Conservation (phyloP, 768 basidiomycete species). For the Lentinula detonsa region DNA sequence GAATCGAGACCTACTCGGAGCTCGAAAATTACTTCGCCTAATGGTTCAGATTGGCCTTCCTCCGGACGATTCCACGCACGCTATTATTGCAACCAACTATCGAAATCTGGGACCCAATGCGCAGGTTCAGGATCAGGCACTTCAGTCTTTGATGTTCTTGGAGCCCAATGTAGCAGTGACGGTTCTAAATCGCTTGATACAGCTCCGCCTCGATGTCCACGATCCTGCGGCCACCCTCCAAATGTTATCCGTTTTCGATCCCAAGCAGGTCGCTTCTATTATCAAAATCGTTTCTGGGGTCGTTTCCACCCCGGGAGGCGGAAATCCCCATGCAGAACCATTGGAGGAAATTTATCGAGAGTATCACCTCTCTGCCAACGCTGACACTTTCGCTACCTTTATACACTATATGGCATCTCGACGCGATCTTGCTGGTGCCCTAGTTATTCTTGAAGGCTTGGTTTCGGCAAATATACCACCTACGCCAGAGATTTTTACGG, state of each 20-base stretch:
- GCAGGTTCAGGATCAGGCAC: slow-evolving; percentile 45
- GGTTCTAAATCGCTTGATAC: slow-evolving; percentile 67
- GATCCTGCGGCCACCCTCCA: slow-evolving; percentile 42
- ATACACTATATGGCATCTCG: slow-evolving; percentile 47
- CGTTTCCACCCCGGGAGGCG: slow-evolving; percentile 24
- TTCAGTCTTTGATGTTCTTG: slow-evolving; percentile 39
- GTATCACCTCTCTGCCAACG: slow-evolving; percentile 35
- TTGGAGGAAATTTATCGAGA: not conserved
- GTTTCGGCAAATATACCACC: slow-evolving; percentile 31
- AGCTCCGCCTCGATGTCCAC: slow-evolving; percentile 48
- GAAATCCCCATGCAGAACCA: slow-evolving; percentile 9
- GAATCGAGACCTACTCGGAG: slow-evolving; percentile 56
- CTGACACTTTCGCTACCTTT: slow-evolving; percentile 56
- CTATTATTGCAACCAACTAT: slow-evolving; percentile 52
- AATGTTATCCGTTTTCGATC: slow-evolving; percentile 44
- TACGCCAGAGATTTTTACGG: slow-evolving; percentile 40
- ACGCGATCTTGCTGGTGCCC: slow-evolving; percentile 37
- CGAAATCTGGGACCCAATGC: slow-evolving; percentile 53
- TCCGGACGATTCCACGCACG: slow-evolving; percentile 52
- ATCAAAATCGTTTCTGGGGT: slow-evolving; percentile 18
- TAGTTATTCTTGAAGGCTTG: slow-evolving; percentile 45
- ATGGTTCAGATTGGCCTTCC: slow-evolving; percentile 57
- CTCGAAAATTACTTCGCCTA: slow-evolving; percentile 41
- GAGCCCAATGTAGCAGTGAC: slow-evolving; percentile 35
- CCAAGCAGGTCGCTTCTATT: slow-evolving; percentile 16